Base-by-base conservation (phyloP, 805 yeast genomes). In the Isabelozyma gotoi region DNA sequence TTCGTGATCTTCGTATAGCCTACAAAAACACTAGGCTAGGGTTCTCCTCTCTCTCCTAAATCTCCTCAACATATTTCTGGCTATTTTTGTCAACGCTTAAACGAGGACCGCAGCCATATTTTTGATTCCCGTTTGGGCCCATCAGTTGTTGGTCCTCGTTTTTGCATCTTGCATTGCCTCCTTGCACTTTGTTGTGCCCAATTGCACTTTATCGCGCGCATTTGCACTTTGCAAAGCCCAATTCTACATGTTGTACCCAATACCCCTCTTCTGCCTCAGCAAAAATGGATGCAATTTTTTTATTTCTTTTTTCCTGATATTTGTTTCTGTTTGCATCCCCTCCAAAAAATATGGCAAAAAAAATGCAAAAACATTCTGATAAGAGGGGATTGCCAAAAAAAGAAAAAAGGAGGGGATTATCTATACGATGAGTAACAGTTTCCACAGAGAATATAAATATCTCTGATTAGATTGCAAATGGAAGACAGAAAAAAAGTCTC, bases 321-420 rank as follows among this genome's bases (percentile, higher is more conserved):
- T 38, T 38, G 20, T 38, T 24, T 14, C 24, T 18, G 16, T 27
- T 17, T 19, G 15, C 19, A 20, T 14, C 40, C 16, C 36, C 29
- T 38, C 21, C 40, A n/a, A 18, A 35, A 34, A 18, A 35, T n/a
- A 18, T 35, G 16, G 38, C 8, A 35, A 7, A 18, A 16, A n/a
- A n/a, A 17, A 18, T 12, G 18, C 19, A 15, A 17, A 17, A 18
- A 17, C 15, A 36, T 36, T 18, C 16, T 36, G 35, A 17, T 34
- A 15, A 20, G 14, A 20, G 20, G 29, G 29, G 29, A 24, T 24
- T 24, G 29, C 29, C 29, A 24, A 24, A 24, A 24, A 24, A 24
- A 21, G 24, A 21, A 24, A 24, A 24, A 24, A 24, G 29, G 29
- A 24, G 29, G 29, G 29, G 29, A 3, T 24, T 3, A 24, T 24